These are phyloP conservation scores for Coniochaeta pulveracea DNA, from an alignment of 2,329 filamentous ascomycete species.

Conservation along the genomic window DNA sequence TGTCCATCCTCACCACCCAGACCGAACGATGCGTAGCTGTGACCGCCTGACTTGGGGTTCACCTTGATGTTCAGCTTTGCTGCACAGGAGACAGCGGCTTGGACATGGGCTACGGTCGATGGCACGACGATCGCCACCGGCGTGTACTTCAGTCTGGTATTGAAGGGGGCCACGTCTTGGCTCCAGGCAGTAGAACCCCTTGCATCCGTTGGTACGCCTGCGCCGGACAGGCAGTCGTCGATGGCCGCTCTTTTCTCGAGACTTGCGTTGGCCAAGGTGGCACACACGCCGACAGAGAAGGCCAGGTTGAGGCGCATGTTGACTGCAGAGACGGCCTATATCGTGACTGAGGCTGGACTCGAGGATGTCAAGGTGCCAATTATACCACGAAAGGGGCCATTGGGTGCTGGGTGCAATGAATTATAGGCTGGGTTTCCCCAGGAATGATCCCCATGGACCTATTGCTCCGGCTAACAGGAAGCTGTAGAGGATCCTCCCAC, in stretches of 20 bases:
- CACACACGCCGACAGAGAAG: constrained; percentile 1
- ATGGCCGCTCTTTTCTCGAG: constrained; percentile 10
- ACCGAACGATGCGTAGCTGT: constrained; percentile 38
- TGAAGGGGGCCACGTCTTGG: constrained; percentile 15
- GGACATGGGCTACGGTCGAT: constrained; percentile 28
- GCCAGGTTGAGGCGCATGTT: constrained; percentile 1
- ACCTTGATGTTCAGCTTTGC: constrained; percentile 28
- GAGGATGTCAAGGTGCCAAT: no score
- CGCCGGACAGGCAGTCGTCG: constrained; percentile 16
- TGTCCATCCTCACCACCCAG: constrained; percentile 35
- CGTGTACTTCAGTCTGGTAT: constrained; percentile 18
- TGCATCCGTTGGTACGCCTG: constrained; percentile 14
- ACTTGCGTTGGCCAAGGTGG: neutral
- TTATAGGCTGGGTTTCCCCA: no score
- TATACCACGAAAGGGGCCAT: no score
- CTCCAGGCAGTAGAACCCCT: constrained; percentile 13
- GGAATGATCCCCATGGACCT: no score
- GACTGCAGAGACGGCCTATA: no score
- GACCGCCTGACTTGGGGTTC: constrained; percentile 36
- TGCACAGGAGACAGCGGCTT: constrained; percentile 34
- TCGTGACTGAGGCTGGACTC: no score
- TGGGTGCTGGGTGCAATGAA: no score
- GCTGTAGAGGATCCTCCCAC: no score
- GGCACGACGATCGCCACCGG: constrained; percentile 32
- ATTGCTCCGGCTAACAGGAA: no score